Evolutionary conservation across 805 yeast genomes (phyloP).

Genomic region (Kodamaea kaohsiungensis): DNA sequence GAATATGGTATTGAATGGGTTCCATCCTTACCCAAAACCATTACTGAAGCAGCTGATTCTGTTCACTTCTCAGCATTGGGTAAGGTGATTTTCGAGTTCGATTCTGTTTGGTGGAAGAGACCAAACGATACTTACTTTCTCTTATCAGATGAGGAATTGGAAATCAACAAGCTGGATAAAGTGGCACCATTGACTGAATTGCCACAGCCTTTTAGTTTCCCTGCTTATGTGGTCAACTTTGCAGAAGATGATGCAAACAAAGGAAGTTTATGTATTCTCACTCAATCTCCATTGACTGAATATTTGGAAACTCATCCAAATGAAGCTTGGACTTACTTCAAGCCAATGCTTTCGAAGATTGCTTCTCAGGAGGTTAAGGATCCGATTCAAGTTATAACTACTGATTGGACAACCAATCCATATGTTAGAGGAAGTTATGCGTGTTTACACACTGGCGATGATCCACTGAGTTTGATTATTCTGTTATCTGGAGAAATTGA

Average conservation of each 20-base stretch:
- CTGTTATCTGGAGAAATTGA: conserved; percentile 53
- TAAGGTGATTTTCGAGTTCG: conserved; percentile 44
- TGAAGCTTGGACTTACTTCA: conserved; percentile 57
- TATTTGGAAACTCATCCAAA: conserved; percentile 50
- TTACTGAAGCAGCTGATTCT: conserved; percentile 28
- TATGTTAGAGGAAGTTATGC: conserved; percentile 81
- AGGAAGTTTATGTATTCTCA: conserved; percentile 58
- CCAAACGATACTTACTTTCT: conserved; percentile 46
- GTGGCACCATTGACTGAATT: conserved; percentile 12
- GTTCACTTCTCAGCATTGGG: conserved; percentile 44
- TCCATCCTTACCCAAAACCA: conserved; percentile 53
- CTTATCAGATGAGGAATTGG: conserved; percentile 29
- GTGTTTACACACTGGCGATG: conserved; percentile 68
- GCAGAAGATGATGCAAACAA: conserved; percentile 26
- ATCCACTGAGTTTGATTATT: conserved; percentile 60
- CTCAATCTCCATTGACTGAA: conserved; percentile 74
- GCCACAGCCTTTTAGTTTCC: conserved; percentile 57
- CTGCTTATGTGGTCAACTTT: conserved; percentile 61
- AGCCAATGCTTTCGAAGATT: conserved; percentile 48
- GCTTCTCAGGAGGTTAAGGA: conserved; percentile 20
- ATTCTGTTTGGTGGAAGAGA: conserved; percentile 44
- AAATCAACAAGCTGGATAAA: background rate
- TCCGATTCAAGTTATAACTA: conserved; percentile 41
- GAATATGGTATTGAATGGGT: conserved; percentile 54
- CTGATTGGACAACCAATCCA: conserved; percentile 82